A percentile compares a stretch with the other conserved stretches of the same genome.
Evolutionary conservation across 208 protist species (phyloP).

Genomic region (Wallacemonas sp.): DNA sequence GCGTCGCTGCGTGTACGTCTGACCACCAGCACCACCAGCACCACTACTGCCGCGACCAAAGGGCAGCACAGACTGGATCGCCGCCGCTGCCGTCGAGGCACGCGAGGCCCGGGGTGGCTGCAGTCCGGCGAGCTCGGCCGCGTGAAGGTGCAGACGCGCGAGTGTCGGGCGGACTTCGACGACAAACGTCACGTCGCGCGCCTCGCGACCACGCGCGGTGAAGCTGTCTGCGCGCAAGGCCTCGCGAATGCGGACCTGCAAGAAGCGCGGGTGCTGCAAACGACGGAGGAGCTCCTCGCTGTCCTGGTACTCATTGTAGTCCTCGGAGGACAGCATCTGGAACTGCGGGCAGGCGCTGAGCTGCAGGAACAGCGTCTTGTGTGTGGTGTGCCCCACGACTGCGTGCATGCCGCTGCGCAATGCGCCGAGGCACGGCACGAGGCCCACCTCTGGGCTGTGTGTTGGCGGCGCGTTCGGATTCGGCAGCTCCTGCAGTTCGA

Average conservation of each 20-base stretch:
- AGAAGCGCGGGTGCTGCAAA: slow-evolving; percentile 64
- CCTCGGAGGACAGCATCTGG: slow-evolving; percentile 68
- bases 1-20: slow-evolving; percentile 6
- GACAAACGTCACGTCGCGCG: slow-evolving; percentile 51
- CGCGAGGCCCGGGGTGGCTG: background rate
- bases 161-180: slow-evolving; percentile 78
- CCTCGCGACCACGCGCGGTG: slow-evolving; percentile 13
- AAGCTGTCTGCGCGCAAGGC: slow-evolving; percentile 70
- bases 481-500: slow-evolving; percentile 73
- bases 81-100: background rate
- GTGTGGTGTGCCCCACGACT: slow-evolving; percentile 31
- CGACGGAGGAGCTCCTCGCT: slow-evolving; percentile 58
- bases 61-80: background rate
- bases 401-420: slow-evolving; percentile 53
- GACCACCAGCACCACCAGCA: background rate
- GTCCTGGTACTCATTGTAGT: slow-evolving; percentile 87
- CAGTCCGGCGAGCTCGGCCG: slow-evolving; percentile 16
- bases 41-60: slow-evolving; percentile 19
- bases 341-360: slow-evolving; percentile 70
- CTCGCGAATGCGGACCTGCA: slow-evolving; percentile 62
- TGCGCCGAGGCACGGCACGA: slow-evolving; percentile 60
- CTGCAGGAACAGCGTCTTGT: slow-evolving; percentile 67
- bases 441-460: slow-evolving; percentile 39
- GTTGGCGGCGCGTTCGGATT: slow-evolving; percentile 44
- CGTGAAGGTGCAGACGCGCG: slow-evolving; percentile 74